Base-by-base conservation (phyloP, 2,329 filamentous ascomycete genomes). In the Aureobasidium sp. region DNA sequence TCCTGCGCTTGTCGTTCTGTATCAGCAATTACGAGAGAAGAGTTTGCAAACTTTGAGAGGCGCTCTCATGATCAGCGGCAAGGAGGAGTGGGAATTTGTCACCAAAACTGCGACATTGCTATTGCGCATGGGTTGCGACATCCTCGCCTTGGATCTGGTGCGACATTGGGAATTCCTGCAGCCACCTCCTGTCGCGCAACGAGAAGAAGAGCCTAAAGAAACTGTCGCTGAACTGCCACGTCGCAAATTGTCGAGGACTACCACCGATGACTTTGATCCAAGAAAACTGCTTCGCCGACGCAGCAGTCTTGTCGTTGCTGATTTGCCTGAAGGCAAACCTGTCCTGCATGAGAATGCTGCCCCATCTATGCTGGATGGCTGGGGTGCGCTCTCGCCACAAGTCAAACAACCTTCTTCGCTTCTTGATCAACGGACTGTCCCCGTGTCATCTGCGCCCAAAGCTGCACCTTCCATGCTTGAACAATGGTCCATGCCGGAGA, bases 51-150 rank as follows among this genome's bases (percentile, higher is more conserved):
- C 91, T 0, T 82, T 96, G 8, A 86, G 87, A 36, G 92, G 92
- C n/a, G 90, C 90, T 7, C 87, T 88, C 0, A 90, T 91, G 74
- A 82, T 96, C 20, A 87, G 86, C 2, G 87, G 89, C 0, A 84
- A 83, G 65, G 86, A 87, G 4, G 92, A 97, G 74, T 96, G 90
- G 89, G 85, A 89, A 36, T 96, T 97, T 71, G 86, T 97, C 0
- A 78, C 96, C 26, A 90, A 94, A 68, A 96, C 90, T 59, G 90
- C 92, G 26, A 62, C 53, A 1, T 64, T 73, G 17, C 63, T 74
- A 41, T 61, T 69, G 27, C 65, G 71, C 27, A 74, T 72, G 72
- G 73, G 94, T 3, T 96, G 94, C 71, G 93, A 97, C 73, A 75
- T 96, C 9, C 82, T 97, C 0, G 94, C 92, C 0, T 78, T 97